phyloP scores from a whole-genome alignment of 108 stramenopile species.

The Stephanodiscus triporus region DNA sequence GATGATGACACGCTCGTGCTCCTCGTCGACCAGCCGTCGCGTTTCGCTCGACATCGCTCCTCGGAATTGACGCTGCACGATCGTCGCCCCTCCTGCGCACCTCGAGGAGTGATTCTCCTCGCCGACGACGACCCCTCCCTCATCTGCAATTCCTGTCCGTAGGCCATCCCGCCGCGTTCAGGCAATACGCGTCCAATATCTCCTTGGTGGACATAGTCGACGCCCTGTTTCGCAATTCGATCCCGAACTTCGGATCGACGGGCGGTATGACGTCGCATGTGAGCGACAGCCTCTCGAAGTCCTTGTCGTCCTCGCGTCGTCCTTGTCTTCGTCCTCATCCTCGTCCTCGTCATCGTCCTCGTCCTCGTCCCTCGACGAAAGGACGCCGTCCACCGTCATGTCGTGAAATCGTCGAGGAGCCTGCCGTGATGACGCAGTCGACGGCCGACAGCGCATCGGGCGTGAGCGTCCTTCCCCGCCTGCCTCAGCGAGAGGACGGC shows the following conservation, averaged over 20 bases:
- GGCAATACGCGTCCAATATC: slow-evolving; percentile 68
- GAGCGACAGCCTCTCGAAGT: slow-evolving; percentile 40
- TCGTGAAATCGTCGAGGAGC: slow-evolving; percentile 63
- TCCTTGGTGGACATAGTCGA: slow-evolving; percentile 58
- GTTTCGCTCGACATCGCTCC: slow-evolving; percentile 36
- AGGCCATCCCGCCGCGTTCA: slow-evolving; percentile 65
- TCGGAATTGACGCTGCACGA: slow-evolving; percentile 51
- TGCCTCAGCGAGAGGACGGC: slow-evolving; percentile 62
- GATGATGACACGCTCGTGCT: slow-evolving; percentile 24
- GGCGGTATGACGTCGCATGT: slow-evolving; percentile 76
- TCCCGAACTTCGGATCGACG: slow-evolving; percentile 72
- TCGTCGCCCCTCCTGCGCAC: slow-evolving; percentile 52
- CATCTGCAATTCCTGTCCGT: slow-evolving; percentile 35
- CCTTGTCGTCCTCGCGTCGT: slow-evolving; percentile 55
- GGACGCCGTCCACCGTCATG: slow-evolving; percentile 63
- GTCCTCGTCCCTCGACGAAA: slow-evolving; percentile 52
- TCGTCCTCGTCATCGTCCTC: slow-evolving; percentile 71
- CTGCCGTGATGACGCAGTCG: slow-evolving; percentile 53
- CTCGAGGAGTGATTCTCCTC: slow-evolving; percentile 35
- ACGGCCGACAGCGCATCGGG: slow-evolving; percentile 57
- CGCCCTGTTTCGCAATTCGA: slow-evolving; percentile 55
- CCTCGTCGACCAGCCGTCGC: slow-evolving; percentile 33
- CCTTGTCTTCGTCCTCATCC: slow-evolving; percentile 63
- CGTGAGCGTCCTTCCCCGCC: slow-evolving; percentile 58
- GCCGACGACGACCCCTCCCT: slow-evolving; percentile 3